phyloP scores from a whole-genome alignment of 2,329 filamentous ascomycete species.

The Penicillium sp. region DNA sequence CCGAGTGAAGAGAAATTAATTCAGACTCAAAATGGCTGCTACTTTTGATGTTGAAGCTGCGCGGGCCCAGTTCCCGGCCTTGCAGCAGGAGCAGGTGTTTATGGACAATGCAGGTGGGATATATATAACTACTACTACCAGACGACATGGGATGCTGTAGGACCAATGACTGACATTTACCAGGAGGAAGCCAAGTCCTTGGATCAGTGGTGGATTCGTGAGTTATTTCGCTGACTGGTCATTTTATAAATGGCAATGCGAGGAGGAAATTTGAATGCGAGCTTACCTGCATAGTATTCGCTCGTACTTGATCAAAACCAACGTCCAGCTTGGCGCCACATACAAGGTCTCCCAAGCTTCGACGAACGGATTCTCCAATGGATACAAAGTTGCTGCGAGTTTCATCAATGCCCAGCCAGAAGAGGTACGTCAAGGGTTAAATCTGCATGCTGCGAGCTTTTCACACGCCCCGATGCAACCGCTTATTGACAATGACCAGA shows the following conservation, averaged over 20 bases:
- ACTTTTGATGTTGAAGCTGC: conserved; percentile 60
- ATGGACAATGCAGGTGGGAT: conserved; percentile 67
- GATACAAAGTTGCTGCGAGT: conserved; percentile 67
- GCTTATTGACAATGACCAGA: conserved; percentile 8
- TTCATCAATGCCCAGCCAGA: conserved; percentile 71
- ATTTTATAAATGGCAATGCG: no score
- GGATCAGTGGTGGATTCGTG: conserved; percentile 69
- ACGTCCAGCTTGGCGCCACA: conserved; percentile 76
- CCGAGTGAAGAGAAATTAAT: no score
- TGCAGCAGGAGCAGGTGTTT: conserved; percentile 69
- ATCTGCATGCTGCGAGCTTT: no score
- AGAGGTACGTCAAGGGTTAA: conserved; percentile 59
- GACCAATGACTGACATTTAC: background rate
- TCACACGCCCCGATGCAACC: no score
- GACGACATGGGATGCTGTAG: background rate
- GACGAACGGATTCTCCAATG: conserved; percentile 63
- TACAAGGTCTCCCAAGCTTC: conserved; percentile 66
- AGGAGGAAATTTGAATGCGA: no score
- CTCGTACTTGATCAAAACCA: conserved; percentile 68
- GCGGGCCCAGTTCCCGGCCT: conserved; percentile 69
- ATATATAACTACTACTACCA: background rate
- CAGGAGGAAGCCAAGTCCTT: conserved; percentile 71
- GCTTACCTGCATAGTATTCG: conserved; percentile 59
- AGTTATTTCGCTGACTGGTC: conserved; percentile 29
- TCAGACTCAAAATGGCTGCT: conserved; percentile 32